phyloP scores from a whole-genome alignment of 148 eudicot species.

The Dianthus caryophyllus region DNA sequence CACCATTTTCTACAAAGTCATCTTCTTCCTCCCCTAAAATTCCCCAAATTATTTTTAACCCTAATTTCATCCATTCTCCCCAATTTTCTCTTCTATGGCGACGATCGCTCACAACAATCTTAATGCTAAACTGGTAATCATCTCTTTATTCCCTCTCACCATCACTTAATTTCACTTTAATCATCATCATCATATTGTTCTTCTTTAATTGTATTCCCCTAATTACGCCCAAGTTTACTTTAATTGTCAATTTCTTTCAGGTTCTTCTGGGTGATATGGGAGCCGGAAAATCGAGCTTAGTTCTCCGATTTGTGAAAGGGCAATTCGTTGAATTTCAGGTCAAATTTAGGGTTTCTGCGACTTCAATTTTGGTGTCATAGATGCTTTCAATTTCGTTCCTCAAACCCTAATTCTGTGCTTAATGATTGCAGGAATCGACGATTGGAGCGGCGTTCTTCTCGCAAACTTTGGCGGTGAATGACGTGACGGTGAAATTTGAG shows the following conservation, averaged over 20 bases:
- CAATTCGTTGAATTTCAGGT: constrained; percentile 97
- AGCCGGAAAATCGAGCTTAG: constrained; percentile 95
- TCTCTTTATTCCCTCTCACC: no score
- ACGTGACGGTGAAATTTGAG: constrained; percentile 89
- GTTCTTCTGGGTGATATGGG: constrained; percentile 99
- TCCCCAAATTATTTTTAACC: background rate
- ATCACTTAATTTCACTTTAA: background rate
- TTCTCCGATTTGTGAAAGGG: constrained; percentile 92
- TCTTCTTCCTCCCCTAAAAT: constrained; percentile 1
- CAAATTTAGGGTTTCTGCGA: constrained; percentile 18
- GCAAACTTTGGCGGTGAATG: constrained; percentile 84
- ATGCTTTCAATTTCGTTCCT: background rate
- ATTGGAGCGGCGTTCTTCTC: constrained; percentile 99
- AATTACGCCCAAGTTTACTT: background rate
- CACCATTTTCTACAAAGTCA: constrained; percentile 11
- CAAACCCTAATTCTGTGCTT: background rate
- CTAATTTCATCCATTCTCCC: background rate
- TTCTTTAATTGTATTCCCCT: background rate
- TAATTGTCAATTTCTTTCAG: constrained; percentile 28
- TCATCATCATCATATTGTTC: no score
- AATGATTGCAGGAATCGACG: constrained; percentile 71
- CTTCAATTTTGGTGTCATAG: background rate
- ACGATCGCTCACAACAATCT: constrained; percentile 68
- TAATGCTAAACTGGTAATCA: constrained; percentile 74
- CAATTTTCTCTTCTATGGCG: constrained; percentile 44